phyloP scores from a whole-genome alignment of 148 eudicot species.

The Rhododendron henanense region DNA sequence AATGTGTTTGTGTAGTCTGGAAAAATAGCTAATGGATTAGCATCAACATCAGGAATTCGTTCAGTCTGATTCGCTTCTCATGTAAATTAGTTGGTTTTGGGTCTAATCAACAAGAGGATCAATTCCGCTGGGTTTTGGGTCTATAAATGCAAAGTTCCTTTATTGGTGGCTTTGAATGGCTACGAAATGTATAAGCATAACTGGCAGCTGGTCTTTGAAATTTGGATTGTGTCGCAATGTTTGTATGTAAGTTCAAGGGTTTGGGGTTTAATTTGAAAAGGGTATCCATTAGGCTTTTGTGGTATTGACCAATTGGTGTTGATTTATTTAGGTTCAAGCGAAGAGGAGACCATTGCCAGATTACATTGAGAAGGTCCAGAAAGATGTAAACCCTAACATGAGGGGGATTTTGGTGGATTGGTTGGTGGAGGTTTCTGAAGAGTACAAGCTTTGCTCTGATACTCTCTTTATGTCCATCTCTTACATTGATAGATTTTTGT shows the following conservation, averaged over 20 bases:
- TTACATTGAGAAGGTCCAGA: constrained; percentile 71
- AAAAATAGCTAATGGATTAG: background rate
- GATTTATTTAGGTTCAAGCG: constrained; percentile 43
- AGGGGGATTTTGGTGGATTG: constrained; percentile 90
- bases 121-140: background rate
- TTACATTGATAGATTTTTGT: constrained; percentile 72
- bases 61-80: background rate
- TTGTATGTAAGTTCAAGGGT: background rate
- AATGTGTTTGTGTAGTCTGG: background rate
- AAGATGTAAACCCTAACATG: constrained; percentile 81
- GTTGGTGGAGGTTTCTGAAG: constrained; percentile 93
- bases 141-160: background rate
- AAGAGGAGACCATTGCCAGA: constrained; percentile 69
- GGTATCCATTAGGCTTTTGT: constrained; percentile 3
- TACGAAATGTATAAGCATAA: background rate
- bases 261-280: background rate
- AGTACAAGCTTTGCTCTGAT: constrained; percentile 77
- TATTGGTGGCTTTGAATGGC: background rate
- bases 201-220: background rate
- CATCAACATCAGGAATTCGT: background rate
- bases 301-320: background rate
- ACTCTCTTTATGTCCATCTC: constrained; percentile 68
- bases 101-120: background rate
- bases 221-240: background rate
- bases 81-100: background rate